Evolutionary conservation across 768 basidiomycete species (phyloP).

Genomic region (Zangia roseola): DNA sequence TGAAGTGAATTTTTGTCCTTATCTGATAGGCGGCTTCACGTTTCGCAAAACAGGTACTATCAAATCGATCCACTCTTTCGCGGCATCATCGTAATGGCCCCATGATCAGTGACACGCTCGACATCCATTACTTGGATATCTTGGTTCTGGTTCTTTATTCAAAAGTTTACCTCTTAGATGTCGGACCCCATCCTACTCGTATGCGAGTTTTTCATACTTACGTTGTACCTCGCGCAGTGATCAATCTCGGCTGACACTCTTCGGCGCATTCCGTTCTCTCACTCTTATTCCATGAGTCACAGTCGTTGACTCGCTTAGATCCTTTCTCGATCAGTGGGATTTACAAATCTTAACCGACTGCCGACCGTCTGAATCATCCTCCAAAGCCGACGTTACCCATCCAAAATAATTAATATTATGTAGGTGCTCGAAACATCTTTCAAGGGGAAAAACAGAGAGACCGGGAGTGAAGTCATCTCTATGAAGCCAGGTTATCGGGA

Average conservation of each 20-base stretch:
- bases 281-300: neutral
- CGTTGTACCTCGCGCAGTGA: neutral
- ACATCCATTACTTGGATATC: constrained; percentile 15
- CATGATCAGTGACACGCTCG: constrained; percentile 4
- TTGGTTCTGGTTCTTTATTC: constrained; percentile 6
- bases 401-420: too few species aligned
- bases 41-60: neutral
- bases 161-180: neutral
- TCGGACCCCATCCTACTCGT: neutral
- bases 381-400: too few species aligned
- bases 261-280: neutral
- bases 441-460: neutral
- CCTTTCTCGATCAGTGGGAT: too few species aligned
- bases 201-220: constrained; percentile 1
- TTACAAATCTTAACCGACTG: too few species aligned
- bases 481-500: neutral
- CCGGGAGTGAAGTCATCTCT: neutral
- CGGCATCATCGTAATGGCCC: constrained; percentile 2
- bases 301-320: too few species aligned
- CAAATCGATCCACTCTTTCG: constrained; percentile 1
- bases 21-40: neutral
- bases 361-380: too few species aligned
- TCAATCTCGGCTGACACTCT: too few species aligned
- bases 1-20: neutral
- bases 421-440: too few species aligned